Evolutionary conservation across 2,329 filamentous ascomycete species (phyloP).

Genomic region (Aspergillus ibericus): DNA sequence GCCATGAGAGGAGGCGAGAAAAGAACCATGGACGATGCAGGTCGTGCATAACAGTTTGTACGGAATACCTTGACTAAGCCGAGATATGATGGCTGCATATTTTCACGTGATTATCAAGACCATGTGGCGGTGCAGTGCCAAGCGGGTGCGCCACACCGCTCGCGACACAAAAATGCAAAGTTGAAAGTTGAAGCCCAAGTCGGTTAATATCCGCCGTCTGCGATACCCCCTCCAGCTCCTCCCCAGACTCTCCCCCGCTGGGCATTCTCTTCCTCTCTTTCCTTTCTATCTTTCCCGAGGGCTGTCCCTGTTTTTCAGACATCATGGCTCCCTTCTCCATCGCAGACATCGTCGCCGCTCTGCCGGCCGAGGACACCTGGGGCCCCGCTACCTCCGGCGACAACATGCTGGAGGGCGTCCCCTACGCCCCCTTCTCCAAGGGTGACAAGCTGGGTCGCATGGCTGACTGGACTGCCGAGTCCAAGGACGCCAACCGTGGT

Average conservation of each 20-base stretch:
- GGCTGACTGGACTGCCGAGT: slow-evolving; percentile 95
- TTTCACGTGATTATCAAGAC: not conserved
- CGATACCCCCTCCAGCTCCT: slow-evolving; percentile 8
- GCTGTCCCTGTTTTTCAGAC: not conserved
- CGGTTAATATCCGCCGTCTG: slow-evolving; percentile 17
- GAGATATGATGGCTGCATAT: not conserved
- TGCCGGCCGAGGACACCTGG: slow-evolving; percentile 79
- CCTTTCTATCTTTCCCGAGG: not conserved
- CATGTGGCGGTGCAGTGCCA: slow-evolving; percentile 15
- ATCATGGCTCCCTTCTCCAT: slow-evolving; percentile 57
- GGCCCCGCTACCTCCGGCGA: slow-evolving; percentile 79
- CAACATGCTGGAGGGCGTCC: slow-evolving; percentile 89
- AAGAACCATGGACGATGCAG: not conserved
- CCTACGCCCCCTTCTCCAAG: slow-evolving; percentile 97
- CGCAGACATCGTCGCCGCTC: slow-evolving; percentile 66
- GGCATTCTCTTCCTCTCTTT: not conserved
- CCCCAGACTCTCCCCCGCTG: not conserved
- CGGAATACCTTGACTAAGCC: not conserved
- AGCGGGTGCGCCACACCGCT: slow-evolving; percentile 17
- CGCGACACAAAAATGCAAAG: slow-evolving; percentile 25
- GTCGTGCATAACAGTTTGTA: not conserved
- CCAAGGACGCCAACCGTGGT: slow-evolving; percentile 71
- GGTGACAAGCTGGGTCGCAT: slow-evolving; percentile 98
- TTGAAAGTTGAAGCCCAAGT: slow-evolving; percentile 1
- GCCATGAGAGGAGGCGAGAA: too few relatives aligned